These are phyloP conservation scores for Kickxella alabastrina DNA, from an alignment of 192 early-diverging fungal species.

Conservation along the genomic window DNA sequence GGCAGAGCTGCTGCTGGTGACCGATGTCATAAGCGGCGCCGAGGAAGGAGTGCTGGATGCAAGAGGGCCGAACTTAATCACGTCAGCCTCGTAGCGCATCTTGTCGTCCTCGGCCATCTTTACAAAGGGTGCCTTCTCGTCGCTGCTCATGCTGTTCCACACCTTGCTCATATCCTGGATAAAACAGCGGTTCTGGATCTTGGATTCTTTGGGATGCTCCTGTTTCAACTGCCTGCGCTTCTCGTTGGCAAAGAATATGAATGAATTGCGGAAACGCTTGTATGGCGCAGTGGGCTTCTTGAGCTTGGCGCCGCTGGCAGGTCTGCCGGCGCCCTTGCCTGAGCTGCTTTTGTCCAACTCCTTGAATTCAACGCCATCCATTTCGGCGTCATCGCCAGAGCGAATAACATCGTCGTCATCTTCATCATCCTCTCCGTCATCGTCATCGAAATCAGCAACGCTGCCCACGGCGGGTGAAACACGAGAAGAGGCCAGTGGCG, in stretches of 20 bases:
- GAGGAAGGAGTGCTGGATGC: slow-evolving; percentile 1
- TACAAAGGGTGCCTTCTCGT: slow-evolving; percentile 38
- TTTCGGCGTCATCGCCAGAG: slow-evolving; percentile 21
- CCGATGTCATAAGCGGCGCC: background rate
- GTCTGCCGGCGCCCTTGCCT: slow-evolving; percentile 2
- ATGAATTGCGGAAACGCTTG: slow-evolving; percentile 51
- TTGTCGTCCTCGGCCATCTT: slow-evolving; percentile 49
- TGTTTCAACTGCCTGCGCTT: slow-evolving; percentile 34
- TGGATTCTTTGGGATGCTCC: slow-evolving; percentile 27
- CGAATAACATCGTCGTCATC: slow-evolving; percentile 33
- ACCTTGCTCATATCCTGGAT: slow-evolving; percentile 48
- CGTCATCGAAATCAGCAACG: slow-evolving; percentile 3
- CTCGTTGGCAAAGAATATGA: slow-evolving; percentile 52
- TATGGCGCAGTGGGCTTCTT: slow-evolving; percentile 20
- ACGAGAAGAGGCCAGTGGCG: background rate
- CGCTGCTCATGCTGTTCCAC: slow-evolving; percentile 37
- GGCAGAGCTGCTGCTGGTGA: background rate
- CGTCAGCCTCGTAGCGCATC: slow-evolving; percentile 44
- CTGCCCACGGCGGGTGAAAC: background rate
- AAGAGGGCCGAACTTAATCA: slow-evolving; percentile 36
- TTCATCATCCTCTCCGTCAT: slow-evolving; percentile 9
- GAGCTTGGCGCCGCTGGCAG: slow-evolving; percentile 9
- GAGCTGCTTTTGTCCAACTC: background rate
- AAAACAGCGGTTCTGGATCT: slow-evolving; percentile 47
- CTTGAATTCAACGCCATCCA: slow-evolving; percentile 1